Evolutionary conservation across 352 stramenopile genomes (phyloP), one percentile per base, ranked within the genome.

Genomic region (Phytophthora idaei): DNA sequence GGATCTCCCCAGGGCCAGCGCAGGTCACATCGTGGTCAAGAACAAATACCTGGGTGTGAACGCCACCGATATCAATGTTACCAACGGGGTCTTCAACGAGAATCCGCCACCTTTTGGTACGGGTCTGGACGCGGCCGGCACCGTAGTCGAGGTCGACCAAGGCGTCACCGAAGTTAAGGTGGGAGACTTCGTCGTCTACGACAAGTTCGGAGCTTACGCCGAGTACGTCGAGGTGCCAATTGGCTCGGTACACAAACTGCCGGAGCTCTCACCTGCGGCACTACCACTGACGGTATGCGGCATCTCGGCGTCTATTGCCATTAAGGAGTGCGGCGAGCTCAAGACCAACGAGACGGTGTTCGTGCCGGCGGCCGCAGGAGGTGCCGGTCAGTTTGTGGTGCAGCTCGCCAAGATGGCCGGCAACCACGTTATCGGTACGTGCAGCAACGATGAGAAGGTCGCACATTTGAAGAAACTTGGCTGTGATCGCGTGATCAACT

Each of bases 371-470:
- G 76, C 78, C 3, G 78, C 78, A 14, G 89, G 89, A 7, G 89
- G 84, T n/a, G 92, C 85, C 12, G 89, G 89, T 5, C 65, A 93
- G 21, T 89, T 92, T 39, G 89, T 84, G 28, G 71, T 95, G 58
- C 89, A 96, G 52, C 70, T 97, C 29, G 87, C 87, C 50, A 92
- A 92, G 48, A 79, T 88, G 15, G 71, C 90, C 4, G 83, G 82
- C 28, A 89, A 88, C 72, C 73, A 85, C 46, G 81, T 90, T n/a
- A 90, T 95, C 49, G 76, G 74, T 49, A 91, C 81, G n/a, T 84
- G 83, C 57, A 93, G 85, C 67, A 92, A 74, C 49, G 79, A 90
- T 36, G 90, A 92, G 52, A 97, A 97, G 69, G 90, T 62, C 15
- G 78, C 83, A 7, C 73, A 92, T 59, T 73, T 95, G 31, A 78